Percentiles rank a stretch among this genome's conserved stretches.
Conservation (phyloP, 768 basidiomycete species). For the Boletellus ananiceps region DNA sequence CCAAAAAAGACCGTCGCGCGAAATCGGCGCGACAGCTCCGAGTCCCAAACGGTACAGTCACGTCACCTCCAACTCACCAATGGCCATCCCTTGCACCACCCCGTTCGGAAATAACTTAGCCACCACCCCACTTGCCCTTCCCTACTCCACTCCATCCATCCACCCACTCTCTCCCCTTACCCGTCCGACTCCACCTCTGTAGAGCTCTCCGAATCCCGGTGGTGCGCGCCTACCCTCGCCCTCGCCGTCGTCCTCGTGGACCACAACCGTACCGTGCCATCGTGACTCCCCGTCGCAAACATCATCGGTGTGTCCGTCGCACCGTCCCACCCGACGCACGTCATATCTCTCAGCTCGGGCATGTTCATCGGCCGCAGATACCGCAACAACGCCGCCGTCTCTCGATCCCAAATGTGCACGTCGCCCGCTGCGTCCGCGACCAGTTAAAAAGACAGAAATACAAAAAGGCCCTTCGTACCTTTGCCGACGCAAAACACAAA, state of each 20-base stretch:
- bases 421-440: constrained; percentile 54
- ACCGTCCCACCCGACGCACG: constrained; percentile 80
- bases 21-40: too few species aligned
- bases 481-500: constrained; percentile 77
- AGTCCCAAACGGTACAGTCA: too few species aligned
- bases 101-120: too few species aligned
- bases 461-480: constrained; percentile 35
- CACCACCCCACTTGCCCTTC: too few species aligned
- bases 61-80: too few species aligned
- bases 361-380: constrained; percentile 53
- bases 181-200: constrained; percentile 21
- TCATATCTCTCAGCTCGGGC: constrained; percentile 57
- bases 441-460: too few species aligned
- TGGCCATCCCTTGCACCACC: too few species aligned
- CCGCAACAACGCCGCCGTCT: constrained; percentile 67
- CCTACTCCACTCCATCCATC: too few species aligned
- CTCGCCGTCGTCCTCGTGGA: constrained; percentile 36
- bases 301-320: constrained; percentile 41
- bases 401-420: constrained; percentile 83
- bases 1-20: not conserved
- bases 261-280: constrained; percentile 77
- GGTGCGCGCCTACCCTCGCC: not conserved
- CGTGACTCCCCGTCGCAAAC: constrained; percentile 73
- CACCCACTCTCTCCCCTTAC: not conserved
- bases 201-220: constrained; percentile 10